phyloP scores from a whole-genome alignment of 164 flowering plant genomes.

The Aristolochia californica region DNA sequence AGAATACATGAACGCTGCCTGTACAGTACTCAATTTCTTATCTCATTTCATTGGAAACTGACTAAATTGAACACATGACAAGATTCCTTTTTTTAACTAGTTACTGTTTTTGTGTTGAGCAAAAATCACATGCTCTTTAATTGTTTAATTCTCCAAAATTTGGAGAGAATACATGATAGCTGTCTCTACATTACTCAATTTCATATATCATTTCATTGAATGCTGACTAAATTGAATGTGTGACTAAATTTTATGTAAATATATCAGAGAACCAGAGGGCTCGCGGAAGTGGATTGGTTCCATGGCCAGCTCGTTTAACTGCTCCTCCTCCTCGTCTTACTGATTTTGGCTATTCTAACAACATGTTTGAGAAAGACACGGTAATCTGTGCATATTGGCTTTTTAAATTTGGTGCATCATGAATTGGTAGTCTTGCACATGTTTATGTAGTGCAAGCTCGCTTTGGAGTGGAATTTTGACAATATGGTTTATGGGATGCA shows the following conservation, averaged over 20 bases:
- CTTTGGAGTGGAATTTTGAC: background rate
- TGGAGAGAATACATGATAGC: too few species aligned
- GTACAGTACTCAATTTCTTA: too few species aligned
- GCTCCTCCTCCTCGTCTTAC: constrained; percentile 81
- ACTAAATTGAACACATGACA: too few species aligned
- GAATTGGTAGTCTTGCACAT: background rate
- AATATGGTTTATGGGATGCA: constrained; percentile 19
- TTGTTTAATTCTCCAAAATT: too few species aligned
- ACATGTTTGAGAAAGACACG: constrained; percentile 70
- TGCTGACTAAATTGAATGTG: too few species aligned
- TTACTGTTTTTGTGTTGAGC: too few species aligned
- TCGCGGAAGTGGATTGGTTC: constrained; percentile 71
- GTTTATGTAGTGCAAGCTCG: background rate
- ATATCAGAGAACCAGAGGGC: constrained; percentile 9
- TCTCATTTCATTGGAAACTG: background rate
- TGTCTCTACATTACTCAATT: too few species aligned
- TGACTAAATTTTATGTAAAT: background rate
- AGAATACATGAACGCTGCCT: too few species aligned
- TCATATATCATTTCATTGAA: background rate
- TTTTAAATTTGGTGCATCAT: background rate
- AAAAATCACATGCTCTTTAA: too few species aligned
- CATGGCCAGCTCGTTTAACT: constrained; percentile 81
- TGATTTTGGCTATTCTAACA: constrained; percentile 62
- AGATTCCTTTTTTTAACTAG: background rate
- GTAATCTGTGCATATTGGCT: constrained; percentile 21